phyloP scores from a whole-genome alignment of 2,329 filamentous ascomycete species.

The Pestalotiopsis sp. region DNA sequence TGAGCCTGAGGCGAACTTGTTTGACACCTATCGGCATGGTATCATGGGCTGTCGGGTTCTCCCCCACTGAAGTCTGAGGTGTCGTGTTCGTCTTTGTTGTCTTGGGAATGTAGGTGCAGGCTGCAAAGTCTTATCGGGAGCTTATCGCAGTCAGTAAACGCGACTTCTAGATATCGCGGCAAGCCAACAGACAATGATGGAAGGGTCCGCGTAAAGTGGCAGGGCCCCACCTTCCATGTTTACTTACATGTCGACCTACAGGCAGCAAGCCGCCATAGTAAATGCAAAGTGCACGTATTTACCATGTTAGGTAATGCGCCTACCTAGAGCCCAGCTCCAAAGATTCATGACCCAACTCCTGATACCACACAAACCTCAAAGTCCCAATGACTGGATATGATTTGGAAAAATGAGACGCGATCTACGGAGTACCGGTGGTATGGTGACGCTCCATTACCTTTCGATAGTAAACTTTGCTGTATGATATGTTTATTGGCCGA shows the following conservation, averaged over 20 bases:
- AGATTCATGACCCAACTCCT: too few relatives aligned
- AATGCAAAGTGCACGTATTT: background rate
- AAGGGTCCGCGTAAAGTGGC: background rate
- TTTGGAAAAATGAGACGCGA: too few relatives aligned
- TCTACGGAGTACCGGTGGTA: too few relatives aligned
- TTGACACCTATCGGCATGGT: constrained; percentile 3
- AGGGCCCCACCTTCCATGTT: background rate
- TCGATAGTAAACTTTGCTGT: too few relatives aligned
- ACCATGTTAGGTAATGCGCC: too few relatives aligned
- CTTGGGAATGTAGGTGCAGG: background rate
- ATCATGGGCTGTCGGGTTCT: background rate
- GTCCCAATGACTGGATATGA: too few relatives aligned
- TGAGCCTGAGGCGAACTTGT: background rate
- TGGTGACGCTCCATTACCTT: too few relatives aligned
- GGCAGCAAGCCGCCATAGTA: background rate
- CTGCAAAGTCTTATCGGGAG: background rate
- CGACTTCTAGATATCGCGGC: background rate
- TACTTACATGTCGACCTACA: background rate
- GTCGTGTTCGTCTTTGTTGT: background rate
- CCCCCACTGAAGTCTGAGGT: background rate
- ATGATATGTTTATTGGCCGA: too few relatives aligned
- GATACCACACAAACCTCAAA: too few relatives aligned
- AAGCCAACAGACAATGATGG: background rate
- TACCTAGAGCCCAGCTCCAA: too few relatives aligned
- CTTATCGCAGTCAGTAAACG: background rate